Percentiles rank a stretch among this genome's conserved stretches.
Evolutionary conservation across 2,329 filamentous ascomycete genomes (phyloP).

Genomic region (Claviceps sp.): DNA sequence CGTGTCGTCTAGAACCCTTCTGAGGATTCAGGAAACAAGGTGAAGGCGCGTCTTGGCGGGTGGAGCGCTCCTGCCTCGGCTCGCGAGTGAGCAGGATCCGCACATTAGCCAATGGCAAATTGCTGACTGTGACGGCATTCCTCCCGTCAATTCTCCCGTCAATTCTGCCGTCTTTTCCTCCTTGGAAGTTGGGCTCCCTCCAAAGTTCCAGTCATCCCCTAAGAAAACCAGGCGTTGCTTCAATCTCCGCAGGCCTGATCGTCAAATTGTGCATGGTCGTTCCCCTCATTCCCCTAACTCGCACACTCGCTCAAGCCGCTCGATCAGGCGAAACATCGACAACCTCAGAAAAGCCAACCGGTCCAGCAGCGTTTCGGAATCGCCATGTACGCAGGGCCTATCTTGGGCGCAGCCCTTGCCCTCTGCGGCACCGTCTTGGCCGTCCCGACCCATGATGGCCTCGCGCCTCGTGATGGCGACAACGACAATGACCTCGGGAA

Average conservation of each 20-base stretch:
- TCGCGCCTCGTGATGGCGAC: slow-evolving; percentile 9
- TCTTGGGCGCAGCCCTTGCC: slow-evolving; percentile 16
- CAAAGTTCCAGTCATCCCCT: not conserved
- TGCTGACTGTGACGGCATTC: not conserved
- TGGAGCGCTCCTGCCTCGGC: not conserved
- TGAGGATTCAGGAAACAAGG: no score
- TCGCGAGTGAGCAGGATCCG: not conserved
- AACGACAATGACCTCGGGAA: slow-evolving; percentile 10
- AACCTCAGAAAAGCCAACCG: not conserved
- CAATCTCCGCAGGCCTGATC: not conserved
- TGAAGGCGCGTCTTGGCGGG: not conserved
- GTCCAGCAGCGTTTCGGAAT: not conserved
- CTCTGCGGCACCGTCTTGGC: slow-evolving; percentile 15
- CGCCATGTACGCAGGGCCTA: slow-evolving; percentile 19
- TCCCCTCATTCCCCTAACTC: not conserved
- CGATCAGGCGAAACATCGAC: no score
- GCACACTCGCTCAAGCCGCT: no score
- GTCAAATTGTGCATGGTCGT: not conserved
- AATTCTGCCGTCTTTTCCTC: not conserved
- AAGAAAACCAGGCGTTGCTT: not conserved
- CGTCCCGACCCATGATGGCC: slow-evolving; percentile 13
- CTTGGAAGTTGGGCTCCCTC: no score
- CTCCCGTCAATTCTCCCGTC: not conserved
- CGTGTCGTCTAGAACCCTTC: no score
- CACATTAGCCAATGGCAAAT: not conserved